Base-by-base conservation (phyloP, 495 filamentous ascomycete species). In the Aspergillus panamensis region DNA sequence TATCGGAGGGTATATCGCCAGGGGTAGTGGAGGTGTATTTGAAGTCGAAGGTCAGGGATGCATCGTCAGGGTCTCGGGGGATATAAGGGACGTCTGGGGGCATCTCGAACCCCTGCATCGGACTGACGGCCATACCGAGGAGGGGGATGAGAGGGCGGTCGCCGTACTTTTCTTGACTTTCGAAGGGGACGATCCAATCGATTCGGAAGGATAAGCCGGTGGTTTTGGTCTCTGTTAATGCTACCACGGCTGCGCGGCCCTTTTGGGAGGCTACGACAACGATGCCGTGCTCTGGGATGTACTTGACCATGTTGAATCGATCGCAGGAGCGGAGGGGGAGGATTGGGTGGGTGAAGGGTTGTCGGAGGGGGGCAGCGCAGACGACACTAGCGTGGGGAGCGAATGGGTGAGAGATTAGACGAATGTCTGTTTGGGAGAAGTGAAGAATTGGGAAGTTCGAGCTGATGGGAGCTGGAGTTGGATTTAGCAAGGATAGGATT, bases 271-370 rank as follows among this genome's bases (percentile, higher is more conserved):
- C 92, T 0, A 86, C 80, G 8, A 92, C 73, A 4, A 96, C 82
- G 30, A 97, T 74, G 6, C 84, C 88, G 16, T 95, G 78, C 57
- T 94, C 88, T 0, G 89, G 89, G 25, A 97, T 82, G 53, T 89
- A 82, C 21, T 84, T 73, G 6, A 87, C 71, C 83, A 93, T 88
- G 72, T 88, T 90, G 25, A 96, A 75, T 5, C 93, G 87, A 64
- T 92, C 82, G 54, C 79, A 80, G 17, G 67, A 60, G 33, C 55
- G 43, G 35, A 76, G 72, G 20, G 71, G 67, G n/a, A 71, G 65
- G 13, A 79, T 66, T 14, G 55, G 72, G 10, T 66, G 69, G n/a
- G 64, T 65, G 45, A 73, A 62, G 10, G 59, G 62, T 57, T 79
- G 77, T 42, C 68, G 70, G 19, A 88, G 76, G 19, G 77, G 77